Percentiles rank a stretch among this genome's conserved stretches.
Conservation (phyloP, 2,329 filamentous ascomycete species). For the Stylonectria norvegica region DNA sequence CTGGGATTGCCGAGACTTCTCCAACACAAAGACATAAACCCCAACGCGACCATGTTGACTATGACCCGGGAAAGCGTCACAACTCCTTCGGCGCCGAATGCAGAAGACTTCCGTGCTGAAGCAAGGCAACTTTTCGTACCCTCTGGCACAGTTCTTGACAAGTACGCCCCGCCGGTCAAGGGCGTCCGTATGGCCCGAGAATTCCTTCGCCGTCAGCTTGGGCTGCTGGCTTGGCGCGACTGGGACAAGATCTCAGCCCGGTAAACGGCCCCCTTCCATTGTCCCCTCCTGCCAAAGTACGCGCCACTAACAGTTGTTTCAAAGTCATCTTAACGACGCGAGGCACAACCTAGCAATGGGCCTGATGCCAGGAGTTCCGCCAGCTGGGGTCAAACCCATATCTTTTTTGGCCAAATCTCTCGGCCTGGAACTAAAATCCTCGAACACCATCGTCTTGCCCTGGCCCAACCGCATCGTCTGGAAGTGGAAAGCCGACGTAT, state of each 20-base stretch:
- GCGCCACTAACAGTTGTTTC: background rate
- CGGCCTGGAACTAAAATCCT: constrained; percentile 14
- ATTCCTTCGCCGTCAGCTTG: constrained; percentile 16
- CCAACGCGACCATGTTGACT: constrained; percentile 22
- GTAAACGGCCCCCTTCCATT: too few species aligned
- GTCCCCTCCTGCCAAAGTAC: too few species aligned
- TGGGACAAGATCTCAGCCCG: constrained; percentile 23
- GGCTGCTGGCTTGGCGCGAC: constrained; percentile 23
- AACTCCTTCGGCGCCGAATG: too few species aligned
- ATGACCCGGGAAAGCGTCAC: constrained; percentile 14
- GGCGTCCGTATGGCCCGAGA: background rate
- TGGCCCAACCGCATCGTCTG: constrained; percentile 24
- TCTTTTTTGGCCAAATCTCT: too few species aligned
- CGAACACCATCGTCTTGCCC: constrained; percentile 19
- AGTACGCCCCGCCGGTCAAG: constrained; percentile 15
- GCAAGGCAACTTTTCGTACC: background rate
- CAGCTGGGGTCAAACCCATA: too few species aligned
- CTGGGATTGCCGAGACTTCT: constrained; percentile 11
- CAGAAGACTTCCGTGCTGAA: too few species aligned
- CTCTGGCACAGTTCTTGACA: constrained; percentile 12
- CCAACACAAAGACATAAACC: constrained; percentile 23
- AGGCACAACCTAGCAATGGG: too few species aligned
- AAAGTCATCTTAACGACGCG: constrained; percentile 11
- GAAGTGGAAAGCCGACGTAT: constrained; percentile 2
- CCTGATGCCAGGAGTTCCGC: too few species aligned